Base-by-base conservation (phyloP, 106 monocot species). In the Phalaenopsis equestris region DNA sequence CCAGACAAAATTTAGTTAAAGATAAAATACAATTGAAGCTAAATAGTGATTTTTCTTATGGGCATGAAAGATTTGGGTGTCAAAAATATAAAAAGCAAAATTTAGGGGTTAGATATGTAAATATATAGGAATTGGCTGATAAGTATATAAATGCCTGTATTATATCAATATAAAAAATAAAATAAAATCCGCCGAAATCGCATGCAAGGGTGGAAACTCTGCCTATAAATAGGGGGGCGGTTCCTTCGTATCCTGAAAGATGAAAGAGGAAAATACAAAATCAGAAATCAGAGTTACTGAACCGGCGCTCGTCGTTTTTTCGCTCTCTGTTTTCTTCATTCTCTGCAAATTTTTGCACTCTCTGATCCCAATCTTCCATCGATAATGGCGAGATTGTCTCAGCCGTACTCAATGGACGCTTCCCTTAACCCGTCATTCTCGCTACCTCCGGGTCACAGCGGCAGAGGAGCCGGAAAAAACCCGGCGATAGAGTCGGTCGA, bases 401-500 rank as follows among this genome's bases (percentile, higher is more conserved):
- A 3, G 15, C 18, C 41, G 74, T 38, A 74, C 19, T 16, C 74
- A 36, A 43, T 43, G 18, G n/a, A 43, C 43, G 18, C 42, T 42
- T 18, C 41, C 12, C 12, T 39, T 39, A 12, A 38, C 8, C 14
- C 70, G 70, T 11, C 12, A 14, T 8, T 12, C 30, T 74, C 43
- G 43, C 74, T 43, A 42, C 15, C 74, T 5, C 74, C 74, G 43
- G 42, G 37, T 36, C 18, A 18, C 18, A 18, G 74, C 42, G 43
- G 74, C 2, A 36, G 11, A 41, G 41, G 41, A 19, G n/a, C 37
- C 16, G 43, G 12, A 18, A 89, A 77, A 79, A 83, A 89, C 41
- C 47, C 81, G 56, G 86, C 75, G 77, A 82, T 89, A 82, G 84
- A 76, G 47, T 82, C 89, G 1, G 81, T 82, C 68, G 86, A 84